Percentiles rank a stretch among this genome's conserved stretches.
These are phyloP conservation scores for Dictyophora rubrovolvata DNA, from an alignment of 768 basidiomycete species.

Conservation along the genomic window DNA sequence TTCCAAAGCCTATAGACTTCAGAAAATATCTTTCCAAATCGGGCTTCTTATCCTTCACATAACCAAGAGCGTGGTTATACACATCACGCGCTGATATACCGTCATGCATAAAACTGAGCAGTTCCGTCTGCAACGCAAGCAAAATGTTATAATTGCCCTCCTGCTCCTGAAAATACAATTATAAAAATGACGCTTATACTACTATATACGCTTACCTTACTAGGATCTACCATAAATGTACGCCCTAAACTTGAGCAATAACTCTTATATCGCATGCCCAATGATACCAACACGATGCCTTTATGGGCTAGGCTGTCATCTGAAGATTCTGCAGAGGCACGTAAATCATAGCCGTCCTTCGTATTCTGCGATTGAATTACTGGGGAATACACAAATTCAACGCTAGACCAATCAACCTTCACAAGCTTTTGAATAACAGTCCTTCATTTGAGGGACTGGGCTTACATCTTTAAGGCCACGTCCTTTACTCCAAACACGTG, in stretches of 20 bases:
- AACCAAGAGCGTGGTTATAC: slow-evolving; percentile 65
- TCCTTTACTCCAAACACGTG: slow-evolving; percentile 83
- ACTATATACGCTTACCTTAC: slow-evolving; percentile 41
- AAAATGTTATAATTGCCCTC: slow-evolving; percentile 78
- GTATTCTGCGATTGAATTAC: slow-evolving; percentile 92
- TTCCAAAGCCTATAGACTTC: slow-evolving; percentile 87
- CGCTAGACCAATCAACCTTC: slow-evolving; percentile 80
- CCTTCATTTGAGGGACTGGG: slow-evolving; percentile 9
- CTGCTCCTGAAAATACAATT: slow-evolving; percentile 55
- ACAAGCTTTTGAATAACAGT: neutral
- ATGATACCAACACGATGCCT: slow-evolving; percentile 78
- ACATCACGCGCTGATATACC: slow-evolving; percentile 68
- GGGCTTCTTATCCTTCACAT: slow-evolving; percentile 66
- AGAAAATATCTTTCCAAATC: slow-evolving; percentile 76
- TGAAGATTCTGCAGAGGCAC: slow-evolving; percentile 78
- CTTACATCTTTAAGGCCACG: slow-evolving; percentile 66
- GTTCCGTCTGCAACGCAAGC: slow-evolving; percentile 64
- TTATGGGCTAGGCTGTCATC: slow-evolving; percentile 74
- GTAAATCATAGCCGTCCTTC: slow-evolving; percentile 76
- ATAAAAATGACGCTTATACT: neutral
- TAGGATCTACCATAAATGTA: slow-evolving; percentile 92
- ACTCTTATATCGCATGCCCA: slow-evolving; percentile 86
- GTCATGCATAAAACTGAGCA: slow-evolving; percentile 68
- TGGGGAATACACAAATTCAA: slow-evolving; percentile 91
- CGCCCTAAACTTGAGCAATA: slow-evolving; percentile 91